A percentile compares a stretch with the other conserved stretches of the same genome.
Evolutionary conservation across 768 basidiomycete species (phyloP).

Genomic region (Leccinum subgranulosum): DNA sequence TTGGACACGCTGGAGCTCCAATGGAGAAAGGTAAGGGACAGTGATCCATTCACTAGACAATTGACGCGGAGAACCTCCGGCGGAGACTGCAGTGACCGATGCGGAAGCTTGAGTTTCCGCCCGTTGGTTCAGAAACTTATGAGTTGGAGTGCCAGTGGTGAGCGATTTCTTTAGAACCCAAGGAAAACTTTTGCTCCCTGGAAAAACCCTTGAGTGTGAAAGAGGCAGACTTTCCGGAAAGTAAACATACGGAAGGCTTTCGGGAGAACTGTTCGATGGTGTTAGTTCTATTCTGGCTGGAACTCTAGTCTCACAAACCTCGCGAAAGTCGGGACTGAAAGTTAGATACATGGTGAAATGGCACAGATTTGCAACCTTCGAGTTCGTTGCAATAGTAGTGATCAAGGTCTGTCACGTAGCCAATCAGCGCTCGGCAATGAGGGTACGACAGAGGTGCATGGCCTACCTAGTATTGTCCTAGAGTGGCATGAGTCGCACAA

Average conservation of each 20-base stretch:
- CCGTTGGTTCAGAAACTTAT: conserved; percentile 11
- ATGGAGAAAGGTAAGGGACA: conserved; percentile 6
- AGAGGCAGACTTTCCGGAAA: background rate
- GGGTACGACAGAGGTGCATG: background rate
- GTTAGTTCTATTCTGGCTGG: background rate
- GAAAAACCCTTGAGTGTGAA: background rate
- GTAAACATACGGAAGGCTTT: conserved; percentile 8
- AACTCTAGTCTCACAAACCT: conserved; percentile 10
- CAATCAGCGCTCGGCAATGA: background rate
- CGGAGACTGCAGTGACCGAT: conserved; percentile 15
- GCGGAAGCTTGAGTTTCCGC: conserved; percentile 5
- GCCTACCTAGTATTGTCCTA: conserved; percentile 26
- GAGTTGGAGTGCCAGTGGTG: background rate
- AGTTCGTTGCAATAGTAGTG: conserved; percentile 27
- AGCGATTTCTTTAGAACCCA: background rate
- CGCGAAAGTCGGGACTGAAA: background rate
- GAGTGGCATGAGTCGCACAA: conserved; percentile 31
- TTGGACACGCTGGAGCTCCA: conserved; percentile 10
- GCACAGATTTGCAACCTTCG: background rate
- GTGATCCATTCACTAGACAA: conserved; percentile 9
- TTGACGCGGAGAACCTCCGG: conserved; percentile 12
- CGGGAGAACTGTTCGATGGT: background rate
- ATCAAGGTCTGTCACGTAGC: conserved; percentile 21
- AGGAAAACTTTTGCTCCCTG: conserved; percentile 1
- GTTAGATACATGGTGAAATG: background rate